phyloP scores from a whole-genome alignment of 345 rosid species.

The Rhodamnia rubescens region DNA sequence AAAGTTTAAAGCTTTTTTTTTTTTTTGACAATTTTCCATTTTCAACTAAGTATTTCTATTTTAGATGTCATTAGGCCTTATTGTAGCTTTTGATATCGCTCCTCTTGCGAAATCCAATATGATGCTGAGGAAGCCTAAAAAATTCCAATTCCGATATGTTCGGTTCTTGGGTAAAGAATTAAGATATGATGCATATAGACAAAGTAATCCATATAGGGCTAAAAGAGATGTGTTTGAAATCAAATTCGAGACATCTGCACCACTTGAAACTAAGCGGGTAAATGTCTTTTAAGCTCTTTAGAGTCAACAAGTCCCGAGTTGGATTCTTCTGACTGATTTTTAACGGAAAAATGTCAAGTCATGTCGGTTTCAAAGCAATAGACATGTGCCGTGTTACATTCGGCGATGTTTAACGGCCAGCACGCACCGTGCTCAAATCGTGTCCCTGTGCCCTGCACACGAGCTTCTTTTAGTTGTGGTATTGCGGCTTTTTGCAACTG shows the following conservation, averaged over 20 bases:
- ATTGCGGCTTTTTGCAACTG: not conserved
- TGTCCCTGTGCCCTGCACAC: not conserved
- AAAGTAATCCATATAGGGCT: not conserved
- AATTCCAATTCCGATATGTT: not conserved
- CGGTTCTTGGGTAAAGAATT: not conserved
- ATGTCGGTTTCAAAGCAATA: not conserved
- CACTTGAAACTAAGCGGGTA: not conserved
- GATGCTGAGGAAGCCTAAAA: not conserved
- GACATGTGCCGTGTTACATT: not conserved
- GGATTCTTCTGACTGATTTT: not conserved
- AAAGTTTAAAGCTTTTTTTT: too few species aligned
- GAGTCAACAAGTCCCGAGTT: not conserved
- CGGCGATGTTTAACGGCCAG: not conserved
- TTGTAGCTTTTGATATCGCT: not conserved
- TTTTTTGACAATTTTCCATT: too few species aligned
- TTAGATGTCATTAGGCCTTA: not conserved
- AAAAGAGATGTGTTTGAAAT: not conserved
- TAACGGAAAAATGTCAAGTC: not conserved
- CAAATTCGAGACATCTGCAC: not conserved
- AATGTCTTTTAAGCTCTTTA: not conserved
- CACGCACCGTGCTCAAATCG: not conserved
- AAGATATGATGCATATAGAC: not conserved
- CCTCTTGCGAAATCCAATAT: not conserved
- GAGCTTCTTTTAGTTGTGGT: not conserved
- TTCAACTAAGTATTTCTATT: not conserved